Percentiles rank a stretch among this genome's conserved stretches.
phyloP scores from a whole-genome alignment of 352 stramenopile genomes.

The Halophytophthora polymorphica region DNA sequence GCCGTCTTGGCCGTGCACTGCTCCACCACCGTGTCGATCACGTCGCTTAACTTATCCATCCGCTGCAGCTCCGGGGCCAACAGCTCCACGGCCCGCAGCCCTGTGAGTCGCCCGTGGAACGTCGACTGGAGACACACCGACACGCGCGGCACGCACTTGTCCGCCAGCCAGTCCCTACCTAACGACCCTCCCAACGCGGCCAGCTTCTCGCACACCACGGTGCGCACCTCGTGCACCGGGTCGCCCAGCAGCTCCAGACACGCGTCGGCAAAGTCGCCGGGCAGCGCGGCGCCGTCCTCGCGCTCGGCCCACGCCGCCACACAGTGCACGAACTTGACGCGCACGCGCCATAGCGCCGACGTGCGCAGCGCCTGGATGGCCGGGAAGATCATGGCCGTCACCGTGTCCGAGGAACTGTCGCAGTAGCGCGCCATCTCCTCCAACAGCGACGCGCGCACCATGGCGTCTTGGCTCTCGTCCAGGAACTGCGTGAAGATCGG shows the following conservation, averaged over 20 bases:
- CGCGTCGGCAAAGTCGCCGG: slow-evolving; percentile 65
- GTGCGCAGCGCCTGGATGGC: slow-evolving; percentile 61
- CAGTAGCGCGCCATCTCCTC: slow-evolving; percentile 82
- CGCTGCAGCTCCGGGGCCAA: slow-evolving; percentile 57
- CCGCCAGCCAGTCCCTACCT: slow-evolving; percentile 71
- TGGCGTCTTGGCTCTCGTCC: slow-evolving; percentile 77
- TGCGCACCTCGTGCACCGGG: slow-evolving; percentile 69
- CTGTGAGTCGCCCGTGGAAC: slow-evolving; percentile 72
- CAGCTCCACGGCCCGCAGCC: slow-evolving; percentile 63
- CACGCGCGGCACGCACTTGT: slow-evolving; percentile 65
- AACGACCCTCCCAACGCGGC: slow-evolving; percentile 62
- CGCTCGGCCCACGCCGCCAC: slow-evolving; percentile 78
- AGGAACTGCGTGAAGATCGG: slow-evolving; percentile 83
- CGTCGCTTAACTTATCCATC: slow-evolving; percentile 63
- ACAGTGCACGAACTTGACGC: slow-evolving; percentile 85
- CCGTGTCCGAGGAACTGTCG: slow-evolving; percentile 58
- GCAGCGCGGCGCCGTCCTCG: slow-evolving; percentile 49
- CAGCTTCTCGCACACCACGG: slow-evolving; percentile 60
- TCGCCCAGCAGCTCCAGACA: slow-evolving; percentile 70
- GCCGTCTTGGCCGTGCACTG: slow-evolving; percentile 78
- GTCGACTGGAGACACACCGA: slow-evolving; percentile 63
- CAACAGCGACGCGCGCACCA: slow-evolving; percentile 71
- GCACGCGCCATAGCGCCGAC: slow-evolving; percentile 79
- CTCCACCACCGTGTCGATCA: slow-evolving; percentile 64
- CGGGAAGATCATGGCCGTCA: slow-evolving; percentile 68